Percentiles rank a stretch among this genome's conserved stretches.
These are phyloP conservation scores for Dipteronia sinensis DNA, from an alignment of 345 rosid genomes.

Conservation along the genomic window DNA sequence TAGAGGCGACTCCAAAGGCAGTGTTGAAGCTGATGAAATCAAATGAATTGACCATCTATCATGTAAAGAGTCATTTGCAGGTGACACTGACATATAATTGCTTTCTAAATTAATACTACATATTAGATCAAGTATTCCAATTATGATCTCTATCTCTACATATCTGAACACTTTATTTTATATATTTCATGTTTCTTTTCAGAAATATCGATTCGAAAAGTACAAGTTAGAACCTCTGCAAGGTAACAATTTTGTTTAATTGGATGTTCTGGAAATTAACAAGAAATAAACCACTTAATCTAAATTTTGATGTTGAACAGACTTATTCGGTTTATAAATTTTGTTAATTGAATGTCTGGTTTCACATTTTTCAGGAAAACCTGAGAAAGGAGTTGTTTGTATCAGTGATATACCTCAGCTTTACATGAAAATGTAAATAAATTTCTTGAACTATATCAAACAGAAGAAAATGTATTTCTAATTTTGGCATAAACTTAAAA, in stretches of 20 bases:
- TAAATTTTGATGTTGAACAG: no score
- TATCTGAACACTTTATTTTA: no score
- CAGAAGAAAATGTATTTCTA: not conserved
- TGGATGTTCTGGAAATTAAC: not conserved
- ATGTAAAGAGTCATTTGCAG: constrained; percentile 33
- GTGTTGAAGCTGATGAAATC: constrained; percentile 26
- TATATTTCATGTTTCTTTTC: not conserved
- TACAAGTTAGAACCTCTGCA: not conserved
- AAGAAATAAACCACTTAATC: not conserved
- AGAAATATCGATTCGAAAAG: constrained; percentile 24
- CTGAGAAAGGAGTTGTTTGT: not conserved
- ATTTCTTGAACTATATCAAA: not conserved
- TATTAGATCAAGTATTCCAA: not conserved
- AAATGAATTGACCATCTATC: constrained; percentile 19
- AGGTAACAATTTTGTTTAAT: constrained; percentile 1
- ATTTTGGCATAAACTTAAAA: not conserved
- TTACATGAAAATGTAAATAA: constrained; percentile 6
- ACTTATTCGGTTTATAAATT: no score
- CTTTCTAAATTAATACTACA: no score
- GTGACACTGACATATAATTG: not conserved
- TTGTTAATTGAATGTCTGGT: not conserved
- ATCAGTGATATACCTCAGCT: not conserved
- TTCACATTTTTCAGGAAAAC: constrained; percentile 5
- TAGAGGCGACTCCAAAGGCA: constrained; percentile 29
- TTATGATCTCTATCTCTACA: not conserved